Conservation (phyloP, 306 rosid genomes). For the Fragaria nilgerrensis region DNA sequence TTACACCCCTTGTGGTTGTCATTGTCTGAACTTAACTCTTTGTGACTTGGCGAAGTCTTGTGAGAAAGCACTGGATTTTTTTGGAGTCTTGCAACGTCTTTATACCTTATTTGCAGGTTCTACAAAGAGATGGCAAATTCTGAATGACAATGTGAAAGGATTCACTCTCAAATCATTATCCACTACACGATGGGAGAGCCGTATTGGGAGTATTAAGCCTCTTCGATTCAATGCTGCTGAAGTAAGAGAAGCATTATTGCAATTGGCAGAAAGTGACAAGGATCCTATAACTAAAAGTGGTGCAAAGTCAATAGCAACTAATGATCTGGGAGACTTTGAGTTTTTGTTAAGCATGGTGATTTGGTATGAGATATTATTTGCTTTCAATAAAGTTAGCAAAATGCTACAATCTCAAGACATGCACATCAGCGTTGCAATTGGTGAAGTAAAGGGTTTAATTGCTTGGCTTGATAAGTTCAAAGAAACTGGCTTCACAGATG, state of each 20-base stretch:
- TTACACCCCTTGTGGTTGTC: background rate
- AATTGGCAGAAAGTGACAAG: background rate
- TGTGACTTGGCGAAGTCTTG: background rate
- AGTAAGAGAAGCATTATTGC: background rate
- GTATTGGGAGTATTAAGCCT: background rate
- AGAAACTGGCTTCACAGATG: too few relatives aligned
- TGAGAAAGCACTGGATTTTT: background rate
- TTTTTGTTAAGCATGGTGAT: background rate
- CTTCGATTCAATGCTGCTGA: background rate
- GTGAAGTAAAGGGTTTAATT: too few relatives aligned
- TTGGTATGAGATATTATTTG: too few relatives aligned
- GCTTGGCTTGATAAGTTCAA: too few relatives aligned
- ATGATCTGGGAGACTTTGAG: background rate
- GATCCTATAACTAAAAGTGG: background rate
- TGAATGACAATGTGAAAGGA: background rate
- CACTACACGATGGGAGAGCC: background rate
- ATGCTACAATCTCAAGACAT: too few relatives aligned
- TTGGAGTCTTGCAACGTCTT: background rate
- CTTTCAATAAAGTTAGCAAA: too few relatives aligned
- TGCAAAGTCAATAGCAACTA: background rate
- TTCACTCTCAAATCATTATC: background rate
- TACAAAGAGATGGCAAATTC: background rate
- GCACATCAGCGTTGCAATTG: too few relatives aligned
- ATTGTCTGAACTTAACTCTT: background rate
- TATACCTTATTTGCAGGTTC: background rate